Conservation (phyloP, 495 filamentous ascomycete genomes). For the Evernia prunastri region DNA sequence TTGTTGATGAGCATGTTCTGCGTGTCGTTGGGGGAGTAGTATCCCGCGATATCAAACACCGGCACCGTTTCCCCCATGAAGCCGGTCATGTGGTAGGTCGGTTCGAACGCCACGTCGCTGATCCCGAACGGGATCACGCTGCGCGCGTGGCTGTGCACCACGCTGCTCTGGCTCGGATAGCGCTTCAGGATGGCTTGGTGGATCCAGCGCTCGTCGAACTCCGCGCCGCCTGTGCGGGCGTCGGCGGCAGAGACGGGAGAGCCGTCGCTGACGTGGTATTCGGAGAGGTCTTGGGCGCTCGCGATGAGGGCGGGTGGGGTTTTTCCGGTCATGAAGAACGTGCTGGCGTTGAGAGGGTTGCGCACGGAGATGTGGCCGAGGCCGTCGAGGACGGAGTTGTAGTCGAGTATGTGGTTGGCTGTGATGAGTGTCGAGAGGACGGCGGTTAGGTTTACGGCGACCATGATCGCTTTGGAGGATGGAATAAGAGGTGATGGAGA, state of each 20-base stretch:
- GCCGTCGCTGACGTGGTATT: background rate
- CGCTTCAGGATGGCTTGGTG: constrained; percentile 1
- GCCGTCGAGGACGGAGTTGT: background rate
- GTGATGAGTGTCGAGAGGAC: constrained; percentile 2
- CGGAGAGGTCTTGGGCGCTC: background rate
- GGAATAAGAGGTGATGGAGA: too few species aligned
- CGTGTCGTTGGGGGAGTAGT: constrained; percentile 25
- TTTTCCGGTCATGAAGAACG: background rate
- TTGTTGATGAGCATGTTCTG: constrained; percentile 41
- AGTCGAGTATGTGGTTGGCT: constrained; percentile 13
- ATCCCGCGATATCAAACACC: constrained; percentile 33
- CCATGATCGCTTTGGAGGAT: too few species aligned
- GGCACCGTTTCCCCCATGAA: constrained; percentile 22
- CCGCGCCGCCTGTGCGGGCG: background rate
- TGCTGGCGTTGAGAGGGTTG: background rate
- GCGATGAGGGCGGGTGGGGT: background rate
- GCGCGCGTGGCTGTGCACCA: background rate
- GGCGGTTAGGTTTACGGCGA: background rate
- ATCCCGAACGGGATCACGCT: background rate
- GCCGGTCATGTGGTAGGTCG: background rate
- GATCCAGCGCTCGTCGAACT: background rate
- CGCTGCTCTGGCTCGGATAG: background rate
- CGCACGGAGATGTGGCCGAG: constrained; percentile 4
- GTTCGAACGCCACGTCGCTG: background rate
- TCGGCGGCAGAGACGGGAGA: background rate